Evolutionary conservation across 371 early-diverging fungal species (phyloP).

Genomic region (Batkoa obscura): DNA sequence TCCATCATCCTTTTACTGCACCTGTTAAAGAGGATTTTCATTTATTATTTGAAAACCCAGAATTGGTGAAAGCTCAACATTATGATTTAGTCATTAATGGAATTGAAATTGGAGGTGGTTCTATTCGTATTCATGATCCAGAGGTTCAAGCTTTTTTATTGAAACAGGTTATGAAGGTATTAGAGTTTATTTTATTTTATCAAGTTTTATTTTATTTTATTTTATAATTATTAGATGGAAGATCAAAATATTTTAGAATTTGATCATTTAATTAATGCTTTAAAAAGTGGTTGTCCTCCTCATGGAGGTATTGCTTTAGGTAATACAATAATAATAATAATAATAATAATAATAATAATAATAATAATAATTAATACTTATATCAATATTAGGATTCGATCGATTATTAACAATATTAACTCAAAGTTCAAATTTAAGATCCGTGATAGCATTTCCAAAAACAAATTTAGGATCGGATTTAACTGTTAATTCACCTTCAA

Average conservation of each 20-base stretch:
- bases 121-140: conserved; percentile 72
- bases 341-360: too few species aligned
- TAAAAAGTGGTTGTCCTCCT: conserved; percentile 74
- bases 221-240: conserved; percentile 11
- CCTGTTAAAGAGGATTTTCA: conserved; percentile 45
- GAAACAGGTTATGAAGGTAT: conserved; percentile 40
- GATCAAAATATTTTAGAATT: conserved; percentile 35
- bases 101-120: conserved; percentile 82
- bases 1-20: conserved; percentile 88
- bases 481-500: conserved; percentile 50
- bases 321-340: too few species aligned
- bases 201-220: not conserved
- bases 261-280: conserved; percentile 60
- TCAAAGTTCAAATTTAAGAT: conserved; percentile 50
- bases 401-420: conserved; percentile 61
- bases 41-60: conserved; percentile 35
- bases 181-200: conserved; percentile 27
- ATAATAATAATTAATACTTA: too few species aligned
- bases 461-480: conserved; percentile 62
- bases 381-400: conserved; percentile 38
- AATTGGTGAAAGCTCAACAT: conserved; percentile 32
- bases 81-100: conserved; percentile 85
- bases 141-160: conserved; percentile 27
- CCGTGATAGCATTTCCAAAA: conserved; percentile 90
- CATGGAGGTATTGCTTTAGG: conserved; percentile 74